A percentile compares a stretch with the other conserved stretches of the same genome.
Evolutionary conservation across 768 basidiomycete genomes (phyloP).

Genomic region (Tylopilus sp.): DNA sequence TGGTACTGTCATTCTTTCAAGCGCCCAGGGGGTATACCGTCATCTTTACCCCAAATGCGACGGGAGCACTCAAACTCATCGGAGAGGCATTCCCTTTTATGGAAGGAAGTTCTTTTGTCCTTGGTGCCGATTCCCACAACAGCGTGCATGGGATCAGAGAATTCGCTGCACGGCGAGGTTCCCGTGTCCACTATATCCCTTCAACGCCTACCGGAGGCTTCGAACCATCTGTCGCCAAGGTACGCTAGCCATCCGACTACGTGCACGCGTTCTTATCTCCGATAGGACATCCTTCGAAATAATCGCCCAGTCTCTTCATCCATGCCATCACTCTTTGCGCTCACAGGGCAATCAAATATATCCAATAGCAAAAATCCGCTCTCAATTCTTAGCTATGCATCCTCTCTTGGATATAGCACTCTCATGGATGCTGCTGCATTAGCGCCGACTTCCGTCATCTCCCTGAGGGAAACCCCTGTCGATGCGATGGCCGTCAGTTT

Average conservation of each 20-base stretch:
- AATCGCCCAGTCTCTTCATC: conserved; percentile 40
- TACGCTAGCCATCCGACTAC: conserved; percentile 26
- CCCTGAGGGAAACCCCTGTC: conserved; percentile 60
- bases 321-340: conserved; percentile 60
- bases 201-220: conserved; percentile 65
- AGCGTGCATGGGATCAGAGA: conserved; percentile 80
- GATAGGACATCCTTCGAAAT: conserved; percentile 51
- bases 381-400: conserved; percentile 60
- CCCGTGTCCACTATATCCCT: conserved; percentile 60
- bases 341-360: conserved; percentile 82
- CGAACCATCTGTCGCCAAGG: conserved; percentile 56
- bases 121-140: conserved; percentile 79
- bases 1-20: conserved; percentile 73
- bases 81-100: conserved; percentile 78
- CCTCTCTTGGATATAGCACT: conserved; percentile 66
- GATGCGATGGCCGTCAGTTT: conserved; percentile 84
- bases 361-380: conserved; percentile 71
- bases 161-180: conserved; percentile 57
- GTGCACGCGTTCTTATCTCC: conserved; percentile 3
- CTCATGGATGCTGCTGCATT: conserved; percentile 83
- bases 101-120: conserved; percentile 55
- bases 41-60: conserved; percentile 79
- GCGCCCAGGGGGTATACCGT: conserved; percentile 77
- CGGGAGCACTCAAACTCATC: conserved; percentile 74
- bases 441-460: conserved; percentile 67